Evolutionary conservation across 2,329 filamentous ascomycete species (phyloP).

Genomic region (Rhynchosporium graminicola): DNA sequence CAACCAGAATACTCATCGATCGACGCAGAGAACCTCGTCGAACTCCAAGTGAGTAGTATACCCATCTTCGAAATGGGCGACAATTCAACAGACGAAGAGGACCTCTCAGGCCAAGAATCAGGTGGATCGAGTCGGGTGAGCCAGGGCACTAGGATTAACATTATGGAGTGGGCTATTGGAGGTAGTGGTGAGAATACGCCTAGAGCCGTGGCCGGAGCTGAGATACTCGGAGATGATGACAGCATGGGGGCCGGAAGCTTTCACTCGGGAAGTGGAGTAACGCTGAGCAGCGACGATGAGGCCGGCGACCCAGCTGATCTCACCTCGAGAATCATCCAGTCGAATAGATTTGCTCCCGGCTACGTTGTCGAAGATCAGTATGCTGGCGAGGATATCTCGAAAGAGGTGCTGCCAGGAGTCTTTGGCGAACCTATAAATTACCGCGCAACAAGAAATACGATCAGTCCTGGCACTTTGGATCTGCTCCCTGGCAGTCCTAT

Average conservation of each 20-base stretch:
- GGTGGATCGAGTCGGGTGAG: background rate
- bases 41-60: background rate
- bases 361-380: background rate
- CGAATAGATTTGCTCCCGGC: background rate
- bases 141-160: background rate
- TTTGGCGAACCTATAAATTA: background rate
- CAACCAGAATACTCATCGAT: no score
- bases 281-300: background rate
- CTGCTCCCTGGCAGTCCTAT: background rate
- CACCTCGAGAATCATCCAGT: background rate
- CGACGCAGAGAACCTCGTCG: no score
- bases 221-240: background rate
- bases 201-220: background rate
- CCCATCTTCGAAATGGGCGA: constrained; percentile 5
- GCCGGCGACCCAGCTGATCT: background rate
- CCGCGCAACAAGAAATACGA: background rate
- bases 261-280: background rate
- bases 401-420: background rate
- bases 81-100: background rate
- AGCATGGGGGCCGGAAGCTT: background rate
- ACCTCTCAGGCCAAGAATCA: background rate
- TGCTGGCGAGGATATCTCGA: background rate
- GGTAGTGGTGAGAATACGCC: background rate
- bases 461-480: background rate
- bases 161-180: background rate